phyloP scores from a whole-genome alignment of 2,329 filamentous ascomycete genomes.

The Cordyceps fumosorosea region DNA sequence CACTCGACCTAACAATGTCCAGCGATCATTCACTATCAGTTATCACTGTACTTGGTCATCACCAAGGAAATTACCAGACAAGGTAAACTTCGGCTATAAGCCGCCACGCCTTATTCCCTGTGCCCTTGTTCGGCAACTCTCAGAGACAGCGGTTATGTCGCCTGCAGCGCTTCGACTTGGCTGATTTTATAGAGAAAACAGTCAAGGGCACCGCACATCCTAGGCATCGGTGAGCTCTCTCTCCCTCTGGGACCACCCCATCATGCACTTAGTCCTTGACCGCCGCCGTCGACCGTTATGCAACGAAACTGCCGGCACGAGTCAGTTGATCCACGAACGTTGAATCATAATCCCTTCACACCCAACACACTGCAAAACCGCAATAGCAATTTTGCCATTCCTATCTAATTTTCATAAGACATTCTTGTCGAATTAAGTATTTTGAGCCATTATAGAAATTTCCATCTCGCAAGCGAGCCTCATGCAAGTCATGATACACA shows the following conservation, averaged over 20 bases:
- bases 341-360: too few species aligned
- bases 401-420: constrained; percentile 13
- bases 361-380: not conserved
- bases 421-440: constrained; percentile 13
- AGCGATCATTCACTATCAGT: not conserved
- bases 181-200: not conserved
- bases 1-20: too few species aligned
- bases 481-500: constrained; percentile 13
- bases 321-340: too few species aligned
- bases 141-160: not conserved
- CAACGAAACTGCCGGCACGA: not conserved
- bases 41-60: not conserved
- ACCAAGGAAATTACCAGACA: not conserved
- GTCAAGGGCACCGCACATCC: not conserved
- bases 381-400: constrained; percentile 6
- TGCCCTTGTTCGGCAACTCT: not conserved
- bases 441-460: constrained; percentile 13
- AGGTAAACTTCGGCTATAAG: not conserved
- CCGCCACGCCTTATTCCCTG: not conserved
- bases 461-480: constrained; percentile 9
- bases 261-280: too few species aligned
- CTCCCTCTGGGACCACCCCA: not conserved
- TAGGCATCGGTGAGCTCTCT: not conserved
- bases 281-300: not conserved
- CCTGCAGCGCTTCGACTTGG: not conserved